Evolutionary conservation across 2,329 filamentous ascomycete genomes (phyloP).

Genomic region (Talaromyces rugulosus): DNA sequence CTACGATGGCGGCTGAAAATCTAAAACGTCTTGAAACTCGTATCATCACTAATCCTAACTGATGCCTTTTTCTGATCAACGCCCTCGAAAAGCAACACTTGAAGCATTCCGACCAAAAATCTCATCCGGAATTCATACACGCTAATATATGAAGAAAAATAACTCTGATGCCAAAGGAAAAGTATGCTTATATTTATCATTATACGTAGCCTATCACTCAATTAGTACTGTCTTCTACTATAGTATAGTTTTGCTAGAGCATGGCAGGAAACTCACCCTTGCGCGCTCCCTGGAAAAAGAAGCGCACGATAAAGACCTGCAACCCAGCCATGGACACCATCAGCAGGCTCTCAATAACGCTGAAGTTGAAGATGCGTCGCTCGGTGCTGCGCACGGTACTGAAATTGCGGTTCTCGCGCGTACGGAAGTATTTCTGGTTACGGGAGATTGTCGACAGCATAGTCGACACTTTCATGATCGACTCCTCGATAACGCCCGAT

Average conservation of each 20-base stretch:
- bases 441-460: conserved; percentile 90
- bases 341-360: conserved; percentile 83
- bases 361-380: conserved; percentile 94
- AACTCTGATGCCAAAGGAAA: background rate
- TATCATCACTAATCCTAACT: background rate
- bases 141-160: background rate
- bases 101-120: background rate
- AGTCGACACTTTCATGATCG: conserved; percentile 88
- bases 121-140: conserved; percentile 4
- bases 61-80: background rate
- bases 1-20: no score
- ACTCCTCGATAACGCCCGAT: conserved; percentile 83
- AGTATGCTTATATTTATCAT: background rate
- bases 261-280: conserved; percentile 48
- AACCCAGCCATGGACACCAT: conserved; percentile 93
- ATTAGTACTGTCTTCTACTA: background rate
- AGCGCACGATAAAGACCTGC: conserved; percentile 94
- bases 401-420: conserved; percentile 97
- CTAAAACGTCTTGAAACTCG: background rate
- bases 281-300: conserved; percentile 93
- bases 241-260: background rate
- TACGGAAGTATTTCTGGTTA: conserved; percentile 99
- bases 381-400: conserved; percentile 96
- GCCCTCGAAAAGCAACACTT: background rate
- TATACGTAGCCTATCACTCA: conserved; percentile 4